Conservation (phyloP, 306 rosid species). For the Inga oerstediana region DNA sequence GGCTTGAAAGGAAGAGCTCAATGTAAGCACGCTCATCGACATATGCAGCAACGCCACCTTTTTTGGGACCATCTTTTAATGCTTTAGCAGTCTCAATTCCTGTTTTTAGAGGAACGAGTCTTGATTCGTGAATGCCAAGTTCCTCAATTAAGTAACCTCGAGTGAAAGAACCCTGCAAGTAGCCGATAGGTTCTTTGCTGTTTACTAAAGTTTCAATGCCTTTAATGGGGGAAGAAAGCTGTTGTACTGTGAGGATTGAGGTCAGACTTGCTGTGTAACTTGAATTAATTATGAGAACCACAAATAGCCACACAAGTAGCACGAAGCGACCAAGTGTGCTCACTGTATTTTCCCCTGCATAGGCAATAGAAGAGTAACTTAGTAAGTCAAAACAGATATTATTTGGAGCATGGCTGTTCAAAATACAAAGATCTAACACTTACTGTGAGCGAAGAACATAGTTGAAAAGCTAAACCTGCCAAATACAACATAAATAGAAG, state of each 20-base stretch:
- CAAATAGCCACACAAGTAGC: constrained; percentile 87
- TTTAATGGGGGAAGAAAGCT: constrained; percentile 79
- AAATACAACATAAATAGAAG: constrained; percentile 21
- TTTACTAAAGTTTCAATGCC: constrained; percentile 73
- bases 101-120: constrained; percentile 70
- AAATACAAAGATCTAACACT: constrained; percentile 44
- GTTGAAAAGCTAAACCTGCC: constrained; percentile 89
- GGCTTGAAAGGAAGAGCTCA: constrained; percentile 88
- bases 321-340: constrained; percentile 96
- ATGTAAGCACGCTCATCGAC: constrained; percentile 85
- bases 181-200: constrained; percentile 79
- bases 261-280: constrained; percentile 98
- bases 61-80: constrained; percentile 65
- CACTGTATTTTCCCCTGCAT: constrained; percentile 83
- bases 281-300: constrained; percentile 87
- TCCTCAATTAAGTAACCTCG: constrained; percentile 68
- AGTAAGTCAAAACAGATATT: constrained; percentile 16
- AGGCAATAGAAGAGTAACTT: constrained; percentile 26
- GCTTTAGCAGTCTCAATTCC: constrained; percentile 71
- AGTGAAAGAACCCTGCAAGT: constrained; percentile 80
- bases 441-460: constrained; percentile 90
- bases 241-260: constrained; percentile 93
- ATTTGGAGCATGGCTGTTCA: constrained; percentile 15
- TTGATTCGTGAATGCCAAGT: constrained; percentile 62
- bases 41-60: constrained; percentile 85